Evolutionary conservation across 2,329 filamentous ascomycete genomes (phyloP), one percentile per base, ranked within the genome.

Genomic region (Cyanodermella asteris): DNA sequence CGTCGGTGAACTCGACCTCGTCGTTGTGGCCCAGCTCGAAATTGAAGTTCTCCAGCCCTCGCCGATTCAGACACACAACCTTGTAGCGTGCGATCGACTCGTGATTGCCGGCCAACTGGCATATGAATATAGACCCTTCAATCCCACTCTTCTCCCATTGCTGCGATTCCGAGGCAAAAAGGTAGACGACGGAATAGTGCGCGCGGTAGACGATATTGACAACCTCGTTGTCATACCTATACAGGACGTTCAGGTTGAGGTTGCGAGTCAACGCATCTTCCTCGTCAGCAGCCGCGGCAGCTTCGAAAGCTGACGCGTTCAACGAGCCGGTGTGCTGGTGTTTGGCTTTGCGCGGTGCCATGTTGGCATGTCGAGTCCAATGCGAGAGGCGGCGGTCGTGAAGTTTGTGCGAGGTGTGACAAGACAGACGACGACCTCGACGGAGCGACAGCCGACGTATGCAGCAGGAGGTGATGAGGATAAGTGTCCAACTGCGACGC

Each of bases 81-180:
- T 43, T 46, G 36, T 59, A 60, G 34, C 55, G 43, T 23, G 57
- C 54, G 31, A 49, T 67, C 37, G 38, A 54, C 32, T 48, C 30
- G 17, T 38, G 18, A 23, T 51, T 33, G 50, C 58, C 36, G 28
- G 41, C 35, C 31, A 70, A 50, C 34, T 74, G 62, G 55, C 77
- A 90, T 26, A 94, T 65, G 46, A 94, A 97, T 34, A 94, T 56
- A 8, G 78, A 76, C 19, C 87, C 87, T 49, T 91, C 82, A 7
- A 82, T 63, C 28, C 72, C 75, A 22, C 64, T 65, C 55, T 90
- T 91, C 43, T 87, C 75, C 87, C 87, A 94, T 31, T 57, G 51
- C 26, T 63, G 55, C 3, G 66, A 59, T 4, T 58, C 49, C 23
- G 65, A 57, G 32, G 61, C 65, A 52, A 90, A 87, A 23, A 63